Conservation (phyloP, 2,329 filamentous ascomycete species). For the Fusarium musae region DNA sequence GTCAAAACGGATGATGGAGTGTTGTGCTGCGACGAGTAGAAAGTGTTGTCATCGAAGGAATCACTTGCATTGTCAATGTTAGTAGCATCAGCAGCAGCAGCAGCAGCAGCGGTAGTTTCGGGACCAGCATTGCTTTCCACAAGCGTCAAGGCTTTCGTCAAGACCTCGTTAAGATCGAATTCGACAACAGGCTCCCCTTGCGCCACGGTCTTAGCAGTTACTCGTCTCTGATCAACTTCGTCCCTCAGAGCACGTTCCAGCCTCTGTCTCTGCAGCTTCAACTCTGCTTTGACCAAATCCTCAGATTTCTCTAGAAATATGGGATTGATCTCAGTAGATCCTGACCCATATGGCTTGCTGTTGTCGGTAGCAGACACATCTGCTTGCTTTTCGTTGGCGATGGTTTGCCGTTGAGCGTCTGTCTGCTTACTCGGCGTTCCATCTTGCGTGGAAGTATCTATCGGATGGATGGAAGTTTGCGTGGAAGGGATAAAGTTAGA, state of each 20-base stretch:
- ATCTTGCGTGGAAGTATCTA: slow-evolving; percentile 38
- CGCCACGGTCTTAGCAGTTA: slow-evolving; percentile 52
- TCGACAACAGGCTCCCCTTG: slow-evolving; percentile 68
- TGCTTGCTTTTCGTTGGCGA: slow-evolving; percentile 50
- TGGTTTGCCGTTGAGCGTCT: slow-evolving; percentile 51
- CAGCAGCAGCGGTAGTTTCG: slow-evolving; percentile 62
- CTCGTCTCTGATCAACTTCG: slow-evolving; percentile 74
- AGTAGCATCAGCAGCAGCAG: slow-evolving; percentile 63
- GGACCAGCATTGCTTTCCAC: slow-evolving; percentile 75
- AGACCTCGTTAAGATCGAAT: slow-evolving; percentile 77
- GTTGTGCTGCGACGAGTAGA: slow-evolving; percentile 94
- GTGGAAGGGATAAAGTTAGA: slow-evolving; percentile 50
- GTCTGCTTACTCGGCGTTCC: slow-evolving; percentile 18
- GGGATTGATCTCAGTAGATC: slow-evolving; percentile 78
- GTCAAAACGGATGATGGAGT: slow-evolving; percentile 70
- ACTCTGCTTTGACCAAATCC: slow-evolving; percentile 83
- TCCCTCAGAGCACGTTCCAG: slow-evolving; percentile 82
- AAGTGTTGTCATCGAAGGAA: slow-evolving; percentile 92
- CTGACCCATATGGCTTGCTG: slow-evolving; percentile 56
- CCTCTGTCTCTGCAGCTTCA: slow-evolving; percentile 81
- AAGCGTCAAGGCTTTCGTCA: slow-evolving; percentile 75
- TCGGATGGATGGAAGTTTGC: slow-evolving; percentile 32
- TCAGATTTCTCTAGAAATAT: slow-evolving; percentile 88
- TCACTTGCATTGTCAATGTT: slow-evolving; percentile 75
- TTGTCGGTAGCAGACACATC: slow-evolving; percentile 31